Evolutionary conservation across 805 yeast species (phyloP).

Genomic region (Yarrowia sp.): DNA sequence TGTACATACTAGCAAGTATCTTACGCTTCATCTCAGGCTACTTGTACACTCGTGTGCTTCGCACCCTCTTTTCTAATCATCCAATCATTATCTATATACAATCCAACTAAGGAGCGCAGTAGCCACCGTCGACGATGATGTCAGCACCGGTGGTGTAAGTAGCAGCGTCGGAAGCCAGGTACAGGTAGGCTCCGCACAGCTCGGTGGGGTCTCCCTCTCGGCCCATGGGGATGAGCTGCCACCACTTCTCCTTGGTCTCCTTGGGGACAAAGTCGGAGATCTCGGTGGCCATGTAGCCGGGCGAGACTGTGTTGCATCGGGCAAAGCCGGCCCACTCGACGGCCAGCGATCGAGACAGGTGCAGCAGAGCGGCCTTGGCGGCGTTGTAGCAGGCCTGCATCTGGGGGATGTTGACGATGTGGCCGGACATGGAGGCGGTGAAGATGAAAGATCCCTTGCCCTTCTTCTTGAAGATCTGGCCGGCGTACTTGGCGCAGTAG

Average conservation of each 20-base stretch:
- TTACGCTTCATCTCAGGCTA: too few relatives aligned
- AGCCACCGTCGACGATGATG: conserved; percentile 81
- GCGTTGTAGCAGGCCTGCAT: conserved; percentile 86
- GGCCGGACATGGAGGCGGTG: conserved; percentile 91
- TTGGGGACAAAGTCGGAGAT: conserved; percentile 59
- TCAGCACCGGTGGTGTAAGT: conserved; percentile 82
- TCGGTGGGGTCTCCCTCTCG: conserved; percentile 78
- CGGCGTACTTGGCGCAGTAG: conserved; percentile 78
- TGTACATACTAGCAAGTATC: too few relatives aligned
- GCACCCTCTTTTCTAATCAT: too few relatives aligned
- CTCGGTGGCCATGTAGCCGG: conserved; percentile 85
- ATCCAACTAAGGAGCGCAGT: conserved; percentile 55
- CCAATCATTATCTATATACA: too few relatives aligned
- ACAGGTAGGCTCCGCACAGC: conserved; percentile 78
- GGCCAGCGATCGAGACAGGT: conserved; percentile 77
- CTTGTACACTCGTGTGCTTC: too few relatives aligned
- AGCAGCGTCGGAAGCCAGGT: conserved; percentile 81
- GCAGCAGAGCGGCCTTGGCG: conserved; percentile 83
- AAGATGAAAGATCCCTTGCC: conserved; percentile 79
- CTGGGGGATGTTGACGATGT: conserved; percentile 86
- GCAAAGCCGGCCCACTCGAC: conserved; percentile 91
- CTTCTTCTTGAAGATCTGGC: conserved; percentile 73
- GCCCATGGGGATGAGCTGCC: conserved; percentile 66
- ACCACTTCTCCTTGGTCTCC: conserved; percentile 59
- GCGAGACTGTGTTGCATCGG: conserved; percentile 81